phyloP scores from a whole-genome alignment of 345 rosid species.

The Melaleuca quinquenervia region DNA sequence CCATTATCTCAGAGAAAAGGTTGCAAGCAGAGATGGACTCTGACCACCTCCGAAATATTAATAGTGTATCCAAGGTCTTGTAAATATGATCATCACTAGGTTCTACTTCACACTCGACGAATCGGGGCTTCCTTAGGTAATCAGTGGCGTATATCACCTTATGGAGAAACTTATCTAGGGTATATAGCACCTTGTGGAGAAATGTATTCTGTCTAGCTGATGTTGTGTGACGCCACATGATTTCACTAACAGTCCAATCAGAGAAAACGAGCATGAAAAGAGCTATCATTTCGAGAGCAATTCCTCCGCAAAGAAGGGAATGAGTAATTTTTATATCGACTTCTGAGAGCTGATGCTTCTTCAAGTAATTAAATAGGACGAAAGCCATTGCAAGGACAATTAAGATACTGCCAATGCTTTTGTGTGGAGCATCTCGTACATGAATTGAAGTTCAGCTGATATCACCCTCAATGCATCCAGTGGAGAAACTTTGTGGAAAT shows the following conservation, averaged over 20 bases:
- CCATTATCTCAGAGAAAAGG: too few species aligned
- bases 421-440: background rate
- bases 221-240: too few species aligned
- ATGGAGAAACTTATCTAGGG: too few species aligned
- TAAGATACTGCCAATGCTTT: background rate
- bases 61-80: too few species aligned
- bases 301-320: background rate
- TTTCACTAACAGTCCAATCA: background rate
- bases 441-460: background rate
- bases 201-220: too few species aligned
- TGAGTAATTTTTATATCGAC: background rate
- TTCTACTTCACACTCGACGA: too few species aligned
- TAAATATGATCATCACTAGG: too few species aligned
- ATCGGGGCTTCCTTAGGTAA: too few species aligned
- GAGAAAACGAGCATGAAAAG: background rate
- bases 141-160: too few species aligned
- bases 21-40: too few species aligned
- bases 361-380: background rate
- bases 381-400: fast-evolving
- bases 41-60: too few species aligned
- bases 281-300: background rate
- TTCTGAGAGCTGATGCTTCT: background rate
- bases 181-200: too few species aligned
- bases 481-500: background rate
- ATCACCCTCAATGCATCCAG: background rate